Conservation (phyloP, 192 early-diverging fungal species). For the Martensiomyces pterosporus region DNA sequence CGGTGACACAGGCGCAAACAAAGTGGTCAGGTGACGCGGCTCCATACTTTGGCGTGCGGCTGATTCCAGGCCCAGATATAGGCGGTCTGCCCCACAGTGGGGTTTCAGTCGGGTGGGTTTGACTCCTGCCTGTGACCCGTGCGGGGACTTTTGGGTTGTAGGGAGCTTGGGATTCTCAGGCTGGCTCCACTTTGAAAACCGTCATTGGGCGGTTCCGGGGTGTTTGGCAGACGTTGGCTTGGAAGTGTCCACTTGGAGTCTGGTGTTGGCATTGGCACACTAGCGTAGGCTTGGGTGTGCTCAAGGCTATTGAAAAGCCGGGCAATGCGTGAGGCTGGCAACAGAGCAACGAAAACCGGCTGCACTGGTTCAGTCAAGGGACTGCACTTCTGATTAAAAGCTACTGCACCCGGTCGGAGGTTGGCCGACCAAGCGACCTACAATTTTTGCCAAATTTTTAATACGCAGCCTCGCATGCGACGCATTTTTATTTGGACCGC, state of each 20-base stretch:
- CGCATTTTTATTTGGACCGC: background rate
- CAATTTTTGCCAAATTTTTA: conserved; percentile 5
- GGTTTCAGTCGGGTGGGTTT: conserved; percentile 13
- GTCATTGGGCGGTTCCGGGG: conserved; percentile 6
- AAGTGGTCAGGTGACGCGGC: no score
- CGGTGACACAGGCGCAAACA: no score
- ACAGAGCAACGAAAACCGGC: conserved; percentile 45
- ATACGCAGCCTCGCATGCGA: no score
- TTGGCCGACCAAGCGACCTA: conserved; percentile 18
- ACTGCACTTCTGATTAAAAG: conserved; percentile 19
- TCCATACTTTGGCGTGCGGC: no score
- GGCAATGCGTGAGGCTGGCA: conserved; percentile 40
- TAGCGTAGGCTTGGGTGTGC: conserved; percentile 33
- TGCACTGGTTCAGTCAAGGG: conserved; percentile 30
- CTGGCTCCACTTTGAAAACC: background rate
- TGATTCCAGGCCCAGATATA: no score
- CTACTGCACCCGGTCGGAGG: conserved; percentile 19
- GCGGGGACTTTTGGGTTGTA: conserved; percentile 11
- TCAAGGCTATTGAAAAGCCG: conserved; percentile 28
- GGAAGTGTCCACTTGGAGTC: conserved; percentile 28
- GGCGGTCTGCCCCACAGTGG: no score
- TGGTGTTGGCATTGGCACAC: conserved; percentile 25
- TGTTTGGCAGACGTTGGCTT: background rate
- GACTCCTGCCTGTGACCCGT: conserved; percentile 23
- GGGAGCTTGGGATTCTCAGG: conserved; percentile 10